Evolutionary conservation across 192 early-diverging fungal genomes (phyloP), one percentile per base, ranked within the genome.

Genomic region (Obelidium mucronatum): DNA sequence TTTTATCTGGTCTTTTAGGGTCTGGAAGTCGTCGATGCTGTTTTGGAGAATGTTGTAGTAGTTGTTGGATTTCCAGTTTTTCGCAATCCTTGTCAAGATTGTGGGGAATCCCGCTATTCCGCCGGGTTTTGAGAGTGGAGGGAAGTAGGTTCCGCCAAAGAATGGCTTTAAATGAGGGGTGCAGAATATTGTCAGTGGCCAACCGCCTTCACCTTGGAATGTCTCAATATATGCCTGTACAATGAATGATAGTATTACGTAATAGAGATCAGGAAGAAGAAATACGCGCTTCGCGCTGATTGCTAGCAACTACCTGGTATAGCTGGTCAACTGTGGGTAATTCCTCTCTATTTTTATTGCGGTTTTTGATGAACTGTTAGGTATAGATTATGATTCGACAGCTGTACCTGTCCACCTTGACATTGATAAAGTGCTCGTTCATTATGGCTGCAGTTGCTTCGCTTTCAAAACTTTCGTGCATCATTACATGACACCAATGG

Each of bases 401-500:
- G n/a, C 5, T 55, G 15, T 72, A 79, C 75, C 79, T 37, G 54
- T 82, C 81, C 19, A 82, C 88, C 82, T 91, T 91, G 54, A 91
- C 76, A 68, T 81, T 87, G 13, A 91, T 85, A 83, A 82, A 90
- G 59, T 81, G 42, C 13, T 83, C 70, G 67, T 91, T 91, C 87
- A 91, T 89, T 3, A 89, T 48, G 30, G 81, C 52, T 1, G 90
- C 90, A 35, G 85, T 78, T n/a, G 60, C 67, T 48, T 81, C 78
- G 68, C 83, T 85, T 62, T 91, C 85, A 65, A 91, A 91, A 6
- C 85, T 88, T 74, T 91, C 90, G 60, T 89, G 82, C 51, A 85
- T 84, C 90, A 91, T 91, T 5, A 90, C 90, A 80, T 91, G 90
- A 78, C 74, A 77, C 76, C 76, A 77, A 80, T 90, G 89, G 76